A percentile compares a stretch with the other conserved stretches of the same genome.
Evolutionary conservation across 176 grass and related monocot species (phyloP).

Genomic region (Calamus simplicifolius): DNA sequence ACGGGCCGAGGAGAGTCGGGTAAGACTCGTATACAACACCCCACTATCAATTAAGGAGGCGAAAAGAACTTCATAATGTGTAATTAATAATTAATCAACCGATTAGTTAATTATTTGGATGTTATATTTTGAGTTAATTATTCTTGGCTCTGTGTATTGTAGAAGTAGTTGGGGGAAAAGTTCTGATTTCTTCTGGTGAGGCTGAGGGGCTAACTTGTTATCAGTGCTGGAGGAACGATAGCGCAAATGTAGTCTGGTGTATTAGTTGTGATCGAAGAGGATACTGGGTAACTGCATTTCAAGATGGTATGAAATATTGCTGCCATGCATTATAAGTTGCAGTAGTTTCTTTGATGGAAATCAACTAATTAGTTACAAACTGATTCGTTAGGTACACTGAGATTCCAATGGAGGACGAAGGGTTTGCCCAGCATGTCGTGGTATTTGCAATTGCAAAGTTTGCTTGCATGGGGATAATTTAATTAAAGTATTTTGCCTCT

Average conservation of each 20-base stretch:
- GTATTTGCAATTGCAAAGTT: conserved; percentile 85
- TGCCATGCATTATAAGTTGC: not conserved
- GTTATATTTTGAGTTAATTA: not conserved
- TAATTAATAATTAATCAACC: no score
- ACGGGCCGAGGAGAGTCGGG: not conserved
- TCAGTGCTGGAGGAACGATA: conserved; percentile 56
- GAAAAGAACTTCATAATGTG: conserved; percentile 4
- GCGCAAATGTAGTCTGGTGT: conserved; percentile 40
- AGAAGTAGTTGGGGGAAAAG: conserved; percentile 20
- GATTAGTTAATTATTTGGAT: not conserved
- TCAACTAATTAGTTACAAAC: conserved; percentile 7
- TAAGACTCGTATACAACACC: conserved; percentile 1
- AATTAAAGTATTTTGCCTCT: conserved; percentile 54
- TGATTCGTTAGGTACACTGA: conserved; percentile 67
- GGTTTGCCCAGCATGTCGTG: conserved; percentile 91
- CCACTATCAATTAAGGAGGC: not conserved
- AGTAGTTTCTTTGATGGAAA: not conserved
- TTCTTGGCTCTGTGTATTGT: not conserved
- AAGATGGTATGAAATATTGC: conserved; percentile 45
- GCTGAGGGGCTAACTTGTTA: conserved; percentile 40
- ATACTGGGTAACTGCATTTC: conserved; percentile 61
- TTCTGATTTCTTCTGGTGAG: conserved; percentile 14
- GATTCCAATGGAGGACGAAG: conserved; percentile 65
- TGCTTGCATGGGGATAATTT: conserved; percentile 82
- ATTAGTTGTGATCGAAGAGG: conserved; percentile 65